Percentiles rank a stretch among this genome's conserved stretches.
These are phyloP conservation scores for Cladophialophora yegresii DNA, from an alignment of 2,329 filamentous ascomycete species.

Conservation along the genomic window DNA sequence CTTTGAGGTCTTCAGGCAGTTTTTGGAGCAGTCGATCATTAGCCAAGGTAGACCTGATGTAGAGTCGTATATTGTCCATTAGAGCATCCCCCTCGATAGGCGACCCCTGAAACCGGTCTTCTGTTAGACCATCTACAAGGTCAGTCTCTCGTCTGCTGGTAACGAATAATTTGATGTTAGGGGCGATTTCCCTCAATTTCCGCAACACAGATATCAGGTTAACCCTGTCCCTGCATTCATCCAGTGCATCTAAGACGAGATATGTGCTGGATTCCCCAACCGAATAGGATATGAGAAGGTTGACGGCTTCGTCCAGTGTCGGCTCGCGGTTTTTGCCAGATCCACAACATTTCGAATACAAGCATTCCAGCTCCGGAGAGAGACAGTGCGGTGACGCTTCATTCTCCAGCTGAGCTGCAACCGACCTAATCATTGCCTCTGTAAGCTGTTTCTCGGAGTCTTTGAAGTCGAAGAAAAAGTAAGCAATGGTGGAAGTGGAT, in stretches of 20 bases:
- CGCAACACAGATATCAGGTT: neutral
- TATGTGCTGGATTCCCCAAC: neutral
- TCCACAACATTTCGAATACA: slow-evolving; percentile 11
- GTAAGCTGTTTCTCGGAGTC: slow-evolving; percentile 26
- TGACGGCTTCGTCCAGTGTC: neutral
- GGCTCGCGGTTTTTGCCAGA: neutral
- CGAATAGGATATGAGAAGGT: neutral
- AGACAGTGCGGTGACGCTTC: neutral
- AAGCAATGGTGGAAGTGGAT: slow-evolving; percentile 15
- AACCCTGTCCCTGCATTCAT: slow-evolving; percentile 2
- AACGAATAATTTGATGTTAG: slow-evolving; percentile 12
- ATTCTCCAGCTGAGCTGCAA: slow-evolving; percentile 7
- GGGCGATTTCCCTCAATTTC: neutral
- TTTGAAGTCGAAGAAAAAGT: slow-evolving; percentile 36
- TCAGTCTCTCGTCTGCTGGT: slow-evolving; percentile 26
- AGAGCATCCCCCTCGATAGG: neutral
- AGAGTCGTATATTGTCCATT: neutral
- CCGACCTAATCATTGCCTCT: slow-evolving; percentile 24
- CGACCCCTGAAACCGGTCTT: neutral
- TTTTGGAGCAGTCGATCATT: neutral
- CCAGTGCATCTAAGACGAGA: slow-evolving; percentile 9
- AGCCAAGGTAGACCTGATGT: neutral
- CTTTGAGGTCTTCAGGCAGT: neutral
- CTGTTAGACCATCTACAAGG: neutral
- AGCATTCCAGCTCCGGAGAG: slow-evolving; percentile 12